Conservation (phyloP, 2,329 filamentous ascomycete species). For the Fusarium sororula region DNA sequence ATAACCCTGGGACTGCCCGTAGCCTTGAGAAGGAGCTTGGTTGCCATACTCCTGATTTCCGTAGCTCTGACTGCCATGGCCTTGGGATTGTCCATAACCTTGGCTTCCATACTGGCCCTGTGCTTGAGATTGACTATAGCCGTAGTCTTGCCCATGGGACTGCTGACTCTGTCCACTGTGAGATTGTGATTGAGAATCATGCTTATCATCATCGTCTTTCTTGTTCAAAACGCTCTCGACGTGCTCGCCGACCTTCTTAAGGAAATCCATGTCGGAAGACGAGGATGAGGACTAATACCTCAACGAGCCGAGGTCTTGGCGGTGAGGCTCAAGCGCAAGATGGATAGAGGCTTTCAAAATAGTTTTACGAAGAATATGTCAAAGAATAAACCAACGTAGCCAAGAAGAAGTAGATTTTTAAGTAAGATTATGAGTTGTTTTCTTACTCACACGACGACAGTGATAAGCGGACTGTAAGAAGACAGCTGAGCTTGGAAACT, state of each 20-base stretch:
- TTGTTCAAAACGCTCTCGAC: slow-evolving; percentile 43
- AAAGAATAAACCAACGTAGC: not conserved
- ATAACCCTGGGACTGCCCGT: slow-evolving; percentile 3
- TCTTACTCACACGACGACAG: slow-evolving; percentile 3
- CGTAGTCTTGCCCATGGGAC: slow-evolving; percentile 31
- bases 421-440: slow-evolving; percentile 14
- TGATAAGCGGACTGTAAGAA: slow-evolving; percentile 26
- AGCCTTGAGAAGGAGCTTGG: slow-evolving; percentile 36
- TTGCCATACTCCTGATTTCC: not conserved
- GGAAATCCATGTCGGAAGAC: slow-evolving; percentile 45
- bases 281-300: not conserved
- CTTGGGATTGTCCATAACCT: not conserved
- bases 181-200: slow-evolving; percentile 54
- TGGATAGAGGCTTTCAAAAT: not conserved
- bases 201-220: slow-evolving; percentile 48
- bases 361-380: not conserved
- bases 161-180: slow-evolving; percentile 4
- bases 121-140: slow-evolving; percentile 34
- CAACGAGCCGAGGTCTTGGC: not conserved
- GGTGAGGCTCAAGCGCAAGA: not conserved
- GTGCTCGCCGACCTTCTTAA: slow-evolving; percentile 45
- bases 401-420: slow-evolving; percentile 17
- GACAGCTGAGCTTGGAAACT: slow-evolving; percentile 22
- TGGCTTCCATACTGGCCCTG: slow-evolving; percentile 8
- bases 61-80: not conserved